Evolutionary conservation across 2,329 filamentous ascomycete species (phyloP).

Genomic region (Sporothrix protearum): DNA sequence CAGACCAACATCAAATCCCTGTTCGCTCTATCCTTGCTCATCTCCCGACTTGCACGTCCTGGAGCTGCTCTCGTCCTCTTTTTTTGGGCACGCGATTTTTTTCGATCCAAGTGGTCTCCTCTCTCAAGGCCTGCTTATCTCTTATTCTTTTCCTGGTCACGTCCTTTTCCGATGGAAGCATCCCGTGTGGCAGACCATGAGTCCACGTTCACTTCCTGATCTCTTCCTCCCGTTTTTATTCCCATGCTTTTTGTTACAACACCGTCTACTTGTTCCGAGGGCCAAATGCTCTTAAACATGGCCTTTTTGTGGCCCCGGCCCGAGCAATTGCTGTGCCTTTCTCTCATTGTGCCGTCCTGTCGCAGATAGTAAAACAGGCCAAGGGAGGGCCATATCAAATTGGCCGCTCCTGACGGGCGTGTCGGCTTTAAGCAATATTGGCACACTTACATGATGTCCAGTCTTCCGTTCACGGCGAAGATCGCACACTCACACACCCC

Average conservation of each 20-base stretch:
- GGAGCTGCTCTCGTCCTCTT: conserved; percentile 2
- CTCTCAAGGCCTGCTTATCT: background rate
- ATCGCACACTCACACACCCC: background rate
- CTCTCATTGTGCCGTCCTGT: background rate
- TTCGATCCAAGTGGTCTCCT: background rate
- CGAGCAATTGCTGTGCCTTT: background rate
- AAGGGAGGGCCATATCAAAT: background rate
- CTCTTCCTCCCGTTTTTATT: background rate
- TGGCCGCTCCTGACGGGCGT: background rate
- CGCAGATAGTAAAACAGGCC: conserved; percentile 1
- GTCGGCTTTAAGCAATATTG: background rate
- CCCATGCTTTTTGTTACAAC: background rate
- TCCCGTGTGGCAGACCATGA: background rate
- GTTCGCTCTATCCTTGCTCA: conserved; percentile 19
- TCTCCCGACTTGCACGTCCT: conserved; percentile 17
- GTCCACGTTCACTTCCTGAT: background rate
- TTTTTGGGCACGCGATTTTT: background rate
- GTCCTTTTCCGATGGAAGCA: background rate
- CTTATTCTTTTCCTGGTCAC: background rate
- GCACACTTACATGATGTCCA: conserved; percentile 13
- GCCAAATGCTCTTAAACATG: background rate
- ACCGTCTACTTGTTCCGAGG: background rate
- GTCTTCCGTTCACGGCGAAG: background rate
- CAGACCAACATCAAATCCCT: background rate
- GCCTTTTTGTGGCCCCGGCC: background rate